Evolutionary conservation across 176 grass and related monocot genomes (phyloP), one percentile per base, ranked within the genome.

Genomic region (Oryza brachyantha): DNA sequence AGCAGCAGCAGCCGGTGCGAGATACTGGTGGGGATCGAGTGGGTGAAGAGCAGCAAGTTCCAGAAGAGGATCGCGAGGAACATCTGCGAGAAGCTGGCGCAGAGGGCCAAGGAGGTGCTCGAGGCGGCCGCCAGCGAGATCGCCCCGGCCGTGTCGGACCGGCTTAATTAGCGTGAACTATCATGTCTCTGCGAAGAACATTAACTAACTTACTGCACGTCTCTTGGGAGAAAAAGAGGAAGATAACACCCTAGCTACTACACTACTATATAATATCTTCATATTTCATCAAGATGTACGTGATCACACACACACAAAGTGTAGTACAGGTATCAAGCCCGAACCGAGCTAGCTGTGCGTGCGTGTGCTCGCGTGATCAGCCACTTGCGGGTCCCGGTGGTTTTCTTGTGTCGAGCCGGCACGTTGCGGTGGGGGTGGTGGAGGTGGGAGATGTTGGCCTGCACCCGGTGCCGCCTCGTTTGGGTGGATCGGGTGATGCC

Each of bases 1-100:
- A 36, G 31, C 31, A 32, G 48, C 14, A 59, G 60, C 57, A 87
- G 90, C 81, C 80, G 34, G 62, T 98, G 83, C 61, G 87, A 98
- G 67, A 73, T 79, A 35, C 81, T 88, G 50, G 88, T 91, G 25
- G 87, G 96, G 28, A 70, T 92, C 66, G 89, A 94, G 77, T 94
- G 89, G 92, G 66, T 92, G 50, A 92, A 82, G 76, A 90, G 72
- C 72, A 92, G 89, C 67, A 94, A 88, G 77, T 87, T 92, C 31
- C 85, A 86, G 76, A 88, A 90, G 81, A 86, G 76, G 73, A 94
- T 98, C 68, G 79, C 85, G 0, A 87, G 31, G 61, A 93, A 94
- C 68, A 70, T 93, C 21, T 87, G 85, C 70, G 90, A 94, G 64
- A 94, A 98, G 85, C 73, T 97, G 65, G 78, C 77, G 61, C 77